These are phyloP conservation scores for Backusella luteola DNA, from an alignment of 192 early-diverging fungal genomes.

Conservation along the genomic window DNA sequence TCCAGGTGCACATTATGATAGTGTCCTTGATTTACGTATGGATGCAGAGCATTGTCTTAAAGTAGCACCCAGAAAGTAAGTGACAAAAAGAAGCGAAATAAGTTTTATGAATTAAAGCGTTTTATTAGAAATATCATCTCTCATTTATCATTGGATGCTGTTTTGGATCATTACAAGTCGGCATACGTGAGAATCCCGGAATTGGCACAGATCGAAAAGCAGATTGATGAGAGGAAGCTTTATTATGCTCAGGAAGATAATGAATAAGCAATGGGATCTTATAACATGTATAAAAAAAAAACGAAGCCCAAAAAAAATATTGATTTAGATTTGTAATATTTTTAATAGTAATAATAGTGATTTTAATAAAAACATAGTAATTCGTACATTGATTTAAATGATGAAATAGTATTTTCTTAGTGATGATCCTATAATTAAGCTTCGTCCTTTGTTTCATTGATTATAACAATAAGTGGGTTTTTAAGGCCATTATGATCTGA, in stretches of 20 bases:
- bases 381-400: background rate
- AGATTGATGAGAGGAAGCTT: conserved; percentile 31
- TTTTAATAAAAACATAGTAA: background rate
- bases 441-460: too few species aligned
- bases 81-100: too few species aligned
- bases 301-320: too few species aligned
- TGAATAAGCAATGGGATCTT: background rate
- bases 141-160: conserved; percentile 78
- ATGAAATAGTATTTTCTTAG: background rate
- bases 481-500: too few species aligned
- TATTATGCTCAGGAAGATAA: conserved; percentile 41
- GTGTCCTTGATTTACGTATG: conserved; percentile 85
- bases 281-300: background rate
- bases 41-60: conserved; percentile 82
- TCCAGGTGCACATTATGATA: conserved; percentile 89
- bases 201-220: conserved; percentile 27
- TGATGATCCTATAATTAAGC: too few species aligned
- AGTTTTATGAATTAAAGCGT: too few species aligned
- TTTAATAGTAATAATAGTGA: background rate
- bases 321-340: background rate
- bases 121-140: conserved; percentile 68
- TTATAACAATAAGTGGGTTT: too few species aligned
- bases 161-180: conserved; percentile 54
- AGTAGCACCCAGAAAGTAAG: conserved; percentile 74
- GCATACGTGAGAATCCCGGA: conserved; percentile 48